Base-by-base conservation (phyloP, 352 stramenopile genomes). In the Phytophthora fragariae region DNA sequence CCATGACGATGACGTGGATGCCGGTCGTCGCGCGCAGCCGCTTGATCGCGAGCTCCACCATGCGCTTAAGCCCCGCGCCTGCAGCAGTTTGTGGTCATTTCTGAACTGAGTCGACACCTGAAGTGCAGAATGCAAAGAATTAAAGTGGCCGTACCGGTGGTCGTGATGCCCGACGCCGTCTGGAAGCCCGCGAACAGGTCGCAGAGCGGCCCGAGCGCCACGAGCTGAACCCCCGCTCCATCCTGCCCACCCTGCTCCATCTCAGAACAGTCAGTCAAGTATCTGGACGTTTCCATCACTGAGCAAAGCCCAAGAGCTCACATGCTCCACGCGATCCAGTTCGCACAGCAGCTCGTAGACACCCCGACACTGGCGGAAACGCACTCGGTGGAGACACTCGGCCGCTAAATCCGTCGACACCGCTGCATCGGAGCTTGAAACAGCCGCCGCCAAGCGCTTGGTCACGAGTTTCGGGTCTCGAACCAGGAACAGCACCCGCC, bases 31-130 rank as follows among this genome's bases (percentile, higher is more conserved):
- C 74, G 24, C 69, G 74, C 27, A 86, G 60, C 21, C 76, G 80
- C 65, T 84, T 79, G 52, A 90, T 61, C 12, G 82, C 79, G n/a
- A 90, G 74, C n/a, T 88, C 73, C 21, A 90, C 57, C 72, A 87
- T 76, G n/a, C 82, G 82, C 62, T 77, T 76, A 15, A 88, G 66
- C 3, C 82, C 82, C 2, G 76, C 65, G 56, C 82, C 82, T 90
- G 55, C 19, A 15, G 12, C 35, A 61, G 14, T 2, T 8, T 21
- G 24, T 24, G n/a, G 50, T 9, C 35, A 41, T 15, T 41, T 41
- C 35, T 41, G 35, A 11, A 41, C 35, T 41, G 35, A 41, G 35
- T 41, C 9, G 10, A 69, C 52, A 67, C 58, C 21, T 17, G 47
- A 66, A 49, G 15, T 57, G 69, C 55, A 49, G 29, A 21, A 41